Evolutionary conservation across 257 asterid species (phyloP), one percentile per base, ranked within the genome.

Genomic region (Solanum tacnaense): DNA sequence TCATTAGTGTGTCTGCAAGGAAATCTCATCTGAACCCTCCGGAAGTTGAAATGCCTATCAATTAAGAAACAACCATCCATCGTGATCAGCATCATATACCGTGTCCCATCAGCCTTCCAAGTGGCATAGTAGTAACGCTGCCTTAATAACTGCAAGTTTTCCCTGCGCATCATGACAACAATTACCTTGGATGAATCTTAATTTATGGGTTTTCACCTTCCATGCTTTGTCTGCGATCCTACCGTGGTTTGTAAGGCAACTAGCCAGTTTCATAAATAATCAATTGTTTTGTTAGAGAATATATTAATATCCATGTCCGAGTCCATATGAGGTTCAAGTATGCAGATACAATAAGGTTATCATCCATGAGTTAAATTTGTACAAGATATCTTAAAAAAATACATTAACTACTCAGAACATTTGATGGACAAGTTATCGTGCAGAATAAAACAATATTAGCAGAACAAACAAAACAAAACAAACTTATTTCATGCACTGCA

Each of bases 91-190:
- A 97, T 97, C 99, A 97, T 96, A 89, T 96, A 97, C 92, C 99
- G 93, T 39, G 99, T 97, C 85, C 99, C 99, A 91, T 97, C 99
- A 90, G 99, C 99, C 90, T 97, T 97, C 99, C 99, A 97, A 68
- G 99, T 97, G n/a, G 99, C 98, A 89, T 95, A 97, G 92, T 97
- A 97, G 91, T 97, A 97, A 3, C 98, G 95, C 75, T 97, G 99
- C 92, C 98, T 93, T 89, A 97, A 91, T 89, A 96, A 88, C 89
- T 95, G 98, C 86, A 97, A 93, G 92, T 95, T 97, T 87, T 97
- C 99, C 92, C 99, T 97, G 98, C 90, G 88, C 74, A 23, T 34
- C 35, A 85, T 25, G 65, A 85, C 38, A 85, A 62, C 41, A 34
- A 85, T 62, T 85, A 49, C 67, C 78, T 84, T 62, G 52, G 58